These are phyloP conservation scores for Termitomyces sp. DNA, from an alignment of 768 basidiomycete genomes.

Conservation along the genomic window DNA sequence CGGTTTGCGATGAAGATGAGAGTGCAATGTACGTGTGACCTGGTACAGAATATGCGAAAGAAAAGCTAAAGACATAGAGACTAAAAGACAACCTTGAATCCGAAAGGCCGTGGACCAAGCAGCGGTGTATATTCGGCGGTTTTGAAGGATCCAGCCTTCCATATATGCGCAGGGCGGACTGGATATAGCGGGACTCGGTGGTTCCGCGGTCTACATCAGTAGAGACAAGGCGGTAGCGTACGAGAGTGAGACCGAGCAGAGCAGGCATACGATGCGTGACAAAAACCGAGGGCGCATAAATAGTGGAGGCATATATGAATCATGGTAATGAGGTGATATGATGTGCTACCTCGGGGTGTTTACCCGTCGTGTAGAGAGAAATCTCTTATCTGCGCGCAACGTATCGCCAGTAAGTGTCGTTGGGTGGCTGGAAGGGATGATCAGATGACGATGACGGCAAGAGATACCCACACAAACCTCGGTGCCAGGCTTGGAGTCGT, in stretches of 20 bases:
- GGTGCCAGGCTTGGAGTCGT: slow-evolving; percentile 57
- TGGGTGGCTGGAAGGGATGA: slow-evolving; percentile 31
- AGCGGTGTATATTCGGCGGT: slow-evolving; percentile 8
- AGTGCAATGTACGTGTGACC: slow-evolving; percentile 4
- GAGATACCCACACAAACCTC: slow-evolving; percentile 18
- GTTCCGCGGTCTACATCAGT: background rate
- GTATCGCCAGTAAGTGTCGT: slow-evolving; percentile 44
- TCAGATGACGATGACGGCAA: slow-evolving; percentile 15
- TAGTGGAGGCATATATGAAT: slow-evolving; percentile 9
- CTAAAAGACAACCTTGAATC: background rate
- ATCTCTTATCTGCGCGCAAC: slow-evolving; percentile 38
- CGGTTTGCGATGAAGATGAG: background rate
- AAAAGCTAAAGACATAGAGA: background rate
- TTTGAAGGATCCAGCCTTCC: background rate
- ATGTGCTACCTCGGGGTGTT: slow-evolving; percentile 13
- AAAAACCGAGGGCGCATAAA: slow-evolving; percentile 11
- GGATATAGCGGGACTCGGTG: background rate
- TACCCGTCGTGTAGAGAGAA: background rate
- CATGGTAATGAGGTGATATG: slow-evolving; percentile 4
- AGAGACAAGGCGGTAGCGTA: background rate
- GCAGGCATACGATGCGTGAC: background rate
- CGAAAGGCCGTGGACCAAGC: slow-evolving; percentile 5
- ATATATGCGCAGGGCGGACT: background rate
- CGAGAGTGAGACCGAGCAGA: background rate
- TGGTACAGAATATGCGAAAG: background rate